Percentiles rank a stretch among this genome's conserved stretches.
Evolutionary conservation across 805 yeast species (phyloP).

Genomic region (Kluyveromyces aestuarii): DNA sequence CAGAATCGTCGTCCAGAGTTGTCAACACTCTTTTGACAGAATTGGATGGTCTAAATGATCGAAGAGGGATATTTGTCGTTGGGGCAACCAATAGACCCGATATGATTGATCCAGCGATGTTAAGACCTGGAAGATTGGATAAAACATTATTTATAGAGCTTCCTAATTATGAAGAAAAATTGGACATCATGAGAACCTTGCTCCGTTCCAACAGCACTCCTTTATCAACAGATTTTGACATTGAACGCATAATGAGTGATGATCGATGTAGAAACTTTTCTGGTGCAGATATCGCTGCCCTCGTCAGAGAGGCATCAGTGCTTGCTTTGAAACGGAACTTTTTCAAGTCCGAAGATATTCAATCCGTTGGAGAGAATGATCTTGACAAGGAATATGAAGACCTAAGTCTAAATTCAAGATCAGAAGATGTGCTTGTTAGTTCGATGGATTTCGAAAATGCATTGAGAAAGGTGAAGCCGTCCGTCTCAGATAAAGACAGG

Average conservation of each 20-base stretch:
- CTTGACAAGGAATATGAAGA: constrained; percentile 34
- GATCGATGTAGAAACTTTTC: constrained; percentile 81
- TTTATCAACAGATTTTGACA: constrained; percentile 49
- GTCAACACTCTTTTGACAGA: constrained; percentile 93
- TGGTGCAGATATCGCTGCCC: constrained; percentile 91
- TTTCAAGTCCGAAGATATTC: constrained; percentile 40
- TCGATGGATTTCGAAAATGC: constrained; percentile 63
- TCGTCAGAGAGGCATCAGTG: constrained; percentile 92
- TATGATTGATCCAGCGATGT: constrained; percentile 97
- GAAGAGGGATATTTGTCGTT: constrained; percentile 87
- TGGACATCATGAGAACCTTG: constrained; percentile 73
- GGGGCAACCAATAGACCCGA: constrained; percentile 98
- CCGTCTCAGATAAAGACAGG: constrained; percentile 83
- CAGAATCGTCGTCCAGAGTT: constrained; percentile 87
- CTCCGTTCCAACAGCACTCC: constrained; percentile 72
- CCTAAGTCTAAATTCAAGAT: constrained; percentile 27
- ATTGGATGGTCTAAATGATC: constrained; percentile 86
- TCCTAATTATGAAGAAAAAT: constrained; percentile 69
- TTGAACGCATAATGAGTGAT: constrained; percentile 56
- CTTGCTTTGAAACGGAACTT: constrained; percentile 70
- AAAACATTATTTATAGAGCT: constrained; percentile 86
- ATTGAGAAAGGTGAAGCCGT: constrained; percentile 68
- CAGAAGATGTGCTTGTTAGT: constrained; percentile 44
- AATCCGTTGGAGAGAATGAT: constrained; percentile 37
- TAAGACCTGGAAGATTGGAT: constrained; percentile 93